A percentile compares a stretch with the other conserved stretches of the same genome.
Evolutionary conservation across 306 rosid genomes (phyloP).

Genomic region (Senna siamea): DNA sequence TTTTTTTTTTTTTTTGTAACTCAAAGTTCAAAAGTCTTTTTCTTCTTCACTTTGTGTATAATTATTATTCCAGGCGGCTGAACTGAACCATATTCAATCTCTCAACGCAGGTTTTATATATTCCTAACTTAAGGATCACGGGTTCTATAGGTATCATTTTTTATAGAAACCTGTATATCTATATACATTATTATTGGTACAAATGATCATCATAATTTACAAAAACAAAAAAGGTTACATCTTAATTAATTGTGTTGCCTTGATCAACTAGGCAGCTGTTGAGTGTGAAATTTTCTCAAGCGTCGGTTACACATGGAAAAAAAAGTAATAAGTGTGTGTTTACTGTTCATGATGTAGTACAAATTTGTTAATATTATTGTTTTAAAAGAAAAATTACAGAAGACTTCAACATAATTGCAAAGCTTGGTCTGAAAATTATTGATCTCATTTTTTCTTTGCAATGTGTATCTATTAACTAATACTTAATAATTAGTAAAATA

Average conservation of each 20-base stretch:
- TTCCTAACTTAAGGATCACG: conserved; percentile 48
- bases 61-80: background rate
- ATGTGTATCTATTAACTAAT: too few relatives aligned
- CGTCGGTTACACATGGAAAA: background rate
- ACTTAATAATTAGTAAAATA: too few relatives aligned
- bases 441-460: background rate
- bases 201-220: background rate
- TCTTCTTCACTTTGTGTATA: background rate
- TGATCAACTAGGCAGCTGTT: background rate
- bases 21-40: background rate
- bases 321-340: too few relatives aligned
- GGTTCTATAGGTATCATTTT: conserved; percentile 31
- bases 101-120: background rate
- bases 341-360: too few relatives aligned
- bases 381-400: too few relatives aligned
- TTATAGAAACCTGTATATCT: conserved; percentile 28
- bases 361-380: too few relatives aligned
- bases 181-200: conserved; percentile 37
- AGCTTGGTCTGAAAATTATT: too few relatives aligned
- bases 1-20: background rate
- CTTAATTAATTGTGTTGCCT: background rate
- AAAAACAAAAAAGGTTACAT: background rate
- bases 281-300: background rate
- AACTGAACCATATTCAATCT: conserved; percentile 11
- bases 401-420: too few relatives aligned